Evolutionary conservation across 768 basidiomycete species (phyloP).

Genomic region (Cantharellus anzutake): DNA sequence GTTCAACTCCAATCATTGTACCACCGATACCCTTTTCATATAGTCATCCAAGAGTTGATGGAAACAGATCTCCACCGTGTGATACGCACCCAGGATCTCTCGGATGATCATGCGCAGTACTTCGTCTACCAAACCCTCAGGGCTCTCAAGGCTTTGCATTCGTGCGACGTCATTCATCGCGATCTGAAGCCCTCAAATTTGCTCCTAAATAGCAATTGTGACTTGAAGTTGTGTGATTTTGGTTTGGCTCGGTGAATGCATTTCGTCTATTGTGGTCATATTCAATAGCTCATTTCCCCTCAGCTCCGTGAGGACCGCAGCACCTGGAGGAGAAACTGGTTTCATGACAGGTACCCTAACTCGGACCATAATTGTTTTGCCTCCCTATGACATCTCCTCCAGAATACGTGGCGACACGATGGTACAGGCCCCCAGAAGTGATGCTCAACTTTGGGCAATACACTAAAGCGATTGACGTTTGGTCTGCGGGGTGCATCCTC

Average conservation of each 20-base stretch:
- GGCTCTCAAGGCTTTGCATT: slow-evolving; percentile 86
- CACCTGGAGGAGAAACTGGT: slow-evolving; percentile 16
- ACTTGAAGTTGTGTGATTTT: slow-evolving; percentile 82
- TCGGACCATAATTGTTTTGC: slow-evolving; percentile 52
- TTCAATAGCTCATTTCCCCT: background rate
- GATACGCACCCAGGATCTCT: slow-evolving; percentile 82
- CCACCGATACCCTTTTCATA: background rate
- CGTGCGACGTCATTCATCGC: slow-evolving; percentile 85
- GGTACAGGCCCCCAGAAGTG: slow-evolving; percentile 25
- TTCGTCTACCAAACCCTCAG: slow-evolving; percentile 95
- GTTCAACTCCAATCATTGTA: background rate
- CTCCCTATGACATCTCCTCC: slow-evolving; percentile 32
- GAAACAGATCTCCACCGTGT: slow-evolving; percentile 95
- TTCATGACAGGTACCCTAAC: slow-evolving; percentile 16
- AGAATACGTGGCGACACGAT: slow-evolving; percentile 93
- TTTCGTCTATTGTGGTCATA: background rate
- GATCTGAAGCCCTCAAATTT: slow-evolving; percentile 95
- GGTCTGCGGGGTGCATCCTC: slow-evolving; percentile 21
- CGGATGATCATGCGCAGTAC: slow-evolving; percentile 81
- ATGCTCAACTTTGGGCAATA: slow-evolving; percentile 29
- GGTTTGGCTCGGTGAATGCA: slow-evolving; percentile 43
- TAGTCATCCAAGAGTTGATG: slow-evolving; percentile 31
- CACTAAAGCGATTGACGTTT: slow-evolving; percentile 28
- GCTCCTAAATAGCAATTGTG: slow-evolving; percentile 88
- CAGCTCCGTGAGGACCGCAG: slow-evolving; percentile 13